Conservation (phyloP, 805 yeast genomes). For the Kurtzmaniella fragi region DNA sequence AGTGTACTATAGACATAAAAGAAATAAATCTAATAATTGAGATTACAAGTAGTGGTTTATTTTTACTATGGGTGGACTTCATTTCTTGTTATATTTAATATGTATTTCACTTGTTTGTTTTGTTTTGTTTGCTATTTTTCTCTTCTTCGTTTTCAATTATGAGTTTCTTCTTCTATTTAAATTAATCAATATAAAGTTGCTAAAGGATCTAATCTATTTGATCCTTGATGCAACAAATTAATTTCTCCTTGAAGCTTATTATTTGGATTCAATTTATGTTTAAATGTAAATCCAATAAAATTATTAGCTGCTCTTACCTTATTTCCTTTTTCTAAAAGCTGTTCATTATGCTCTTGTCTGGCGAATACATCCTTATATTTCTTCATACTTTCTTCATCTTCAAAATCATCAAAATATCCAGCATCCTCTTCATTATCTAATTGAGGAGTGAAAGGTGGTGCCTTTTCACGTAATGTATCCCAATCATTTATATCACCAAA, state of each 20-base stretch:
- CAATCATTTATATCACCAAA: slow-evolving; percentile 76
- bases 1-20: background rate
- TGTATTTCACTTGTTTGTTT: too few species aligned
- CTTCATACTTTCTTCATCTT: slow-evolving; percentile 94
- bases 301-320: slow-evolving; percentile 37
- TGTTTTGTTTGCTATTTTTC: too few species aligned
- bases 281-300: slow-evolving; percentile 93
- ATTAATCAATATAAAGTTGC: slow-evolving; percentile 35
- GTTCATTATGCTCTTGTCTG: slow-evolving; percentile 81
- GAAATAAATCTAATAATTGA: too few species aligned
- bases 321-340: slow-evolving; percentile 56
- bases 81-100: too few species aligned
- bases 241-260: slow-evolving; percentile 40
- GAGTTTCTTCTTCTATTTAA: too few species aligned
- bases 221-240: slow-evolving; percentile 26
- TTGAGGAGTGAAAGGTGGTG: slow-evolving; percentile 97
- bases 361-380: slow-evolving; percentile 96
- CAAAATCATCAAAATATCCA: slow-evolving; percentile 96
- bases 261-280: slow-evolving; percentile 66
- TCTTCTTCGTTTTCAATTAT: too few species aligned
- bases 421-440: slow-evolving; percentile 96
- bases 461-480: slow-evolving; percentile 57
- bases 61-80: too few species aligned
- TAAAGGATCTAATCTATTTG: slow-evolving; percentile 36
- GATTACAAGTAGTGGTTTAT: too few species aligned